Conservation (phyloP, 371 early-diverging fungal genomes). For the Parasitella parasitica region DNA sequence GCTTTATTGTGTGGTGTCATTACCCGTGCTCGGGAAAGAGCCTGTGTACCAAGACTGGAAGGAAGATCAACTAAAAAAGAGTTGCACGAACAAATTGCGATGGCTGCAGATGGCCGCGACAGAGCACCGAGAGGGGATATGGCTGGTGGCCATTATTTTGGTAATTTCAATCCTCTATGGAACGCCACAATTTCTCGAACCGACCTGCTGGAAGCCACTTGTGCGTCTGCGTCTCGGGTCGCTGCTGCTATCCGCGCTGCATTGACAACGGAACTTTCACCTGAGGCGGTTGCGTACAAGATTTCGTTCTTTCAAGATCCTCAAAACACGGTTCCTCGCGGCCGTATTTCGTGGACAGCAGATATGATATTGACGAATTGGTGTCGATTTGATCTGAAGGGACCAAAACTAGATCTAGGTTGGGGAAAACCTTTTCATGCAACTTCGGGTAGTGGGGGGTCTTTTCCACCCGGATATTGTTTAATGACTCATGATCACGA, state of each 20-base stretch:
- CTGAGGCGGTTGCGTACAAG: constrained; percentile 34
- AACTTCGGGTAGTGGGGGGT: constrained; percentile 26
- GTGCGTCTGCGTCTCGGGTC: constrained; percentile 27
- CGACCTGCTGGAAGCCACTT: constrained; percentile 25
- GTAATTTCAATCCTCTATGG: constrained; percentile 43
- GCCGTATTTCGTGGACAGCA: constrained; percentile 33
- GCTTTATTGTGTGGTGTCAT: constrained; percentile 35
- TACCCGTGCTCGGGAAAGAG: constrained; percentile 38
- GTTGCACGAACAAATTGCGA: constrained; percentile 27
- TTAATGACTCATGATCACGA: constrained; percentile 33
- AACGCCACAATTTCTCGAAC: constrained; percentile 23
- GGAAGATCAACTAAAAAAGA: constrained; percentile 32
- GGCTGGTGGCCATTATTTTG: constrained; percentile 34
- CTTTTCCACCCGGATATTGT: constrained; percentile 37
- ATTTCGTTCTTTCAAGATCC: constrained; percentile 39
- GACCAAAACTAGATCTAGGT: constrained; percentile 38
- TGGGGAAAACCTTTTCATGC: constrained; percentile 44
- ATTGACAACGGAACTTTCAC: constrained; percentile 26
- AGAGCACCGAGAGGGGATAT: constrained; percentile 32
- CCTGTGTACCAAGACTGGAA: constrained; percentile 25
- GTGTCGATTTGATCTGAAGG: constrained; percentile 43
- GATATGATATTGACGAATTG: constrained; percentile 46
- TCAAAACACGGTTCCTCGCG: not conserved
- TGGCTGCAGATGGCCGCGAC: constrained; percentile 47
- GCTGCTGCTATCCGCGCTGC: constrained; percentile 36